These are phyloP conservation scores for Polyplosphaeria fusca DNA, from an alignment of 495 filamentous ascomycete species.

Conservation along the genomic window DNA sequence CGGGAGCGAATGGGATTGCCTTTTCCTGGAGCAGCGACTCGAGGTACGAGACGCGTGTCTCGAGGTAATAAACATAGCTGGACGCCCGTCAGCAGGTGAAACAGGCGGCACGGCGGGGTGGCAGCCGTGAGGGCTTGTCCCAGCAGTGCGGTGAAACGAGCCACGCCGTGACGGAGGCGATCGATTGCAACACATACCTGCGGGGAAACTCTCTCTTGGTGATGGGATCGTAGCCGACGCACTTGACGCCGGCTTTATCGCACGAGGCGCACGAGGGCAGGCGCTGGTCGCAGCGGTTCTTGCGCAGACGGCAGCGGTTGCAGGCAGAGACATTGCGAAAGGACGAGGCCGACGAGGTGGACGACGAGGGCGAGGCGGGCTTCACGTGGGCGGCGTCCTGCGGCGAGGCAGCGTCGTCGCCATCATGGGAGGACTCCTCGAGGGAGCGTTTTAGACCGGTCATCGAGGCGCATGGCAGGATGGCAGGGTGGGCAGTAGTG, in stretches of 20 bases:
- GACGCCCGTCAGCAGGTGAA: conserved; percentile 15
- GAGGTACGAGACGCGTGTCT: conserved; percentile 77
- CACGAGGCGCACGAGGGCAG: conserved; percentile 86
- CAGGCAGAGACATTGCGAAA: conserved; percentile 96
- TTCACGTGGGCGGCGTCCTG: conserved; percentile 16
- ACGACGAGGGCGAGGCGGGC: conserved; percentile 25
- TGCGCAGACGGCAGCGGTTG: conserved; percentile 85
- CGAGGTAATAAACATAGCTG: conserved; percentile 92
- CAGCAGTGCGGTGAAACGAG: not conserved
- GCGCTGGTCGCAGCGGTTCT: conserved; percentile 91
- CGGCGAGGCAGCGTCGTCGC: conserved; percentile 22
- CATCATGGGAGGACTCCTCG: conserved; percentile 25
- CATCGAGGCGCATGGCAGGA: conserved; percentile 29
- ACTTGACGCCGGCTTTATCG: conserved; percentile 83
- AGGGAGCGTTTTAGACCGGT: conserved; percentile 32
- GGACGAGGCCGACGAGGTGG: conserved; percentile 53
- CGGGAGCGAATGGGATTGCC: conserved; percentile 66
- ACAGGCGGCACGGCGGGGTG: not conserved
- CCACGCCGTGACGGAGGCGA: not conserved
- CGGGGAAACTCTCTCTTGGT: conserved; percentile 91
- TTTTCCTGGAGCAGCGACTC: conserved; percentile 72
- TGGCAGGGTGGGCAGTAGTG: not conserved
- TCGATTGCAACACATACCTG: conserved; percentile 50
- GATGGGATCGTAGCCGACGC: conserved; percentile 93
- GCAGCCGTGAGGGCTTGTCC: not conserved